Conservation (phyloP, 1,284 basidiomycete genomes). For the Sanghuangporus baumii region DNA sequence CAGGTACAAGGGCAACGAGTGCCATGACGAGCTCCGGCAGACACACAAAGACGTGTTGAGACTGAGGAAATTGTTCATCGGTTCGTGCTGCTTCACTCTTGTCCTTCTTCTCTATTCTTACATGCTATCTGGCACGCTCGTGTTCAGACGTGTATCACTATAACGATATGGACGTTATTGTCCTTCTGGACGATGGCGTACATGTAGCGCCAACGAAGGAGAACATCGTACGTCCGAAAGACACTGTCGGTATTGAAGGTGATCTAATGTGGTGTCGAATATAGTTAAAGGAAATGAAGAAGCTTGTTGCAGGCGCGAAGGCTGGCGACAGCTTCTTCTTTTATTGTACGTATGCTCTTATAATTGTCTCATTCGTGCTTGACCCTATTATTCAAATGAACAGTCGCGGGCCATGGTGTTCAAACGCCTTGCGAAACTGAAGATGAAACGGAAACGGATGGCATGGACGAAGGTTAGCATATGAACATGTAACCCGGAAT, state of each 20-base stretch:
- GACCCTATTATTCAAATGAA: background rate
- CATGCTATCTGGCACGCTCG: background rate
- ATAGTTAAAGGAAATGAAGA: constrained; percentile 2
- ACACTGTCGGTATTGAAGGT: background rate
- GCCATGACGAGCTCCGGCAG: background rate
- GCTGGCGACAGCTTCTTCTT: constrained; percentile 6
- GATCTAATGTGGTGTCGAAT: background rate
- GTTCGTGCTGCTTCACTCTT: background rate
- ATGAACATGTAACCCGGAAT: background rate
- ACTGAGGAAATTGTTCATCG: constrained; percentile 1
- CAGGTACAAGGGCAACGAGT: background rate
- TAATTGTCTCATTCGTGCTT: background rate
- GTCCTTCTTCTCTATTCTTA: too few relatives aligned
- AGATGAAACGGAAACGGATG: constrained; percentile 8
- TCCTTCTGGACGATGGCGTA: constrained; percentile 3
- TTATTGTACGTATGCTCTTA: constrained; percentile 1
- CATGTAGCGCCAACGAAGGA: background rate
- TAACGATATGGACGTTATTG: background rate
- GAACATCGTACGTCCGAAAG: constrained; percentile 8
- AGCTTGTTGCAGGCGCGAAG: constrained; percentile 1
- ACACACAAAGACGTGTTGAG: constrained; percentile 2
- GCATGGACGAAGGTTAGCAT: constrained; percentile 8
- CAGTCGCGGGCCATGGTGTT: constrained; percentile 11
- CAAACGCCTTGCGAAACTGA: background rate
- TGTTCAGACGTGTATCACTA: background rate